Percentiles rank a stretch among this genome's conserved stretches.
These are phyloP conservation scores for Botrytis fragariae DNA, from an alignment of 2,329 filamentous ascomycete genomes.

Conservation along the genomic window DNA sequence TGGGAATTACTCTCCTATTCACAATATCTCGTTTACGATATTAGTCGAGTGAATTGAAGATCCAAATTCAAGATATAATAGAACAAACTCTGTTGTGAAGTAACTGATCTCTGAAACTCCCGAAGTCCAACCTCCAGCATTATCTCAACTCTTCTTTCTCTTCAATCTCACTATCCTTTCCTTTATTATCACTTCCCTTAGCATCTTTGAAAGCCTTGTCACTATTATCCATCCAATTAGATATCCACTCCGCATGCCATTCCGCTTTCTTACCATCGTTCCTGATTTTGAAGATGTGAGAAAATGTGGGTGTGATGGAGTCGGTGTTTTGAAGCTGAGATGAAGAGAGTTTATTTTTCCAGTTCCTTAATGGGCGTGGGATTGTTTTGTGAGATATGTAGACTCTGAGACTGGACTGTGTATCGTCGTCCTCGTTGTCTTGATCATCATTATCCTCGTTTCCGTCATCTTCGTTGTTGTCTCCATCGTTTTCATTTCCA, in stretches of 20 bases:
- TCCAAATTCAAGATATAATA: not conserved
- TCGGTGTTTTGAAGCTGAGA: not conserved
- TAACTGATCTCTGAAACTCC: not conserved
- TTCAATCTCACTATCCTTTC: not conserved
- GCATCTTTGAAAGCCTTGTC: not conserved
- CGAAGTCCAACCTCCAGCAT: fast-evolving
- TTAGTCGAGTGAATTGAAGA: not conserved
- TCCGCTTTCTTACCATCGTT: not conserved
- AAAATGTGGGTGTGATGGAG: not conserved
- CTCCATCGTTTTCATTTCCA: not conserved
- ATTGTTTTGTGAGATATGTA: not conserved
- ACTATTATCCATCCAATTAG: not conserved
- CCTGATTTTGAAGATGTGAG: not conserved
- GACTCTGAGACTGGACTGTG: not conserved
- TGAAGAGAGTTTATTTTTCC: not conserved
- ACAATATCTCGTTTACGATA: not conserved
- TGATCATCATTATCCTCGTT: not conserved
- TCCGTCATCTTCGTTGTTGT: not conserved
- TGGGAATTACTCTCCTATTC: not conserved
- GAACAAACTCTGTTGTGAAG: not conserved
- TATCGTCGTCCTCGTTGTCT: not conserved
- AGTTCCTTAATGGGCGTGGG: not conserved
- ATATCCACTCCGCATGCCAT: not conserved
- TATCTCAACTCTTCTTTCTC: not conserved
- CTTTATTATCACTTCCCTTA: not conserved